These are phyloP conservation scores for Aspergillus quadricinctus DNA, from an alignment of 2,329 filamentous ascomycete species.

Conservation along the genomic window DNA sequence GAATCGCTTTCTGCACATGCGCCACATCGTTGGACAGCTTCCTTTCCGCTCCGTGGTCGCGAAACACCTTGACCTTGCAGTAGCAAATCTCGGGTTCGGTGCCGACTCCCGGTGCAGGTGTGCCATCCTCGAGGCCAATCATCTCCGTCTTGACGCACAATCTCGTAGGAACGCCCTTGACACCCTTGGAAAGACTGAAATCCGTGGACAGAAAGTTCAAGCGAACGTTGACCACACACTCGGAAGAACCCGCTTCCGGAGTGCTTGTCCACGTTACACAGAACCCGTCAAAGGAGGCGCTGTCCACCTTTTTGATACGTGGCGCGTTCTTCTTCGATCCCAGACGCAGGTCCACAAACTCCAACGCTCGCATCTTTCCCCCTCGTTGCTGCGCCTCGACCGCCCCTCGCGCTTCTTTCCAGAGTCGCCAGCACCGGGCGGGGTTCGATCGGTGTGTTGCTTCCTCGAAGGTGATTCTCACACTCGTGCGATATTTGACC, in stretches of 20 bases:
- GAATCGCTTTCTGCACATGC: slow-evolving; percentile 89
- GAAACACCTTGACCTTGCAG: slow-evolving; percentile 91
- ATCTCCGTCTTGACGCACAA: slow-evolving; percentile 80
- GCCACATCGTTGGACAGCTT: slow-evolving; percentile 88
- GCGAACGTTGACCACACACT: slow-evolving; percentile 77
- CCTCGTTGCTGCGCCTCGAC: slow-evolving; percentile 83
- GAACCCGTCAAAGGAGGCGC: slow-evolving; percentile 8
- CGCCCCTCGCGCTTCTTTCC: slow-evolving; percentile 86
- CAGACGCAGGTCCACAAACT: not conserved
- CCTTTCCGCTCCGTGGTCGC: slow-evolving; percentile 84
- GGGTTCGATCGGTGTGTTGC: slow-evolving; percentile 80
- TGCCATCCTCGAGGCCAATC: slow-evolving; percentile 43
- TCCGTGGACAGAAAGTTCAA: slow-evolving; percentile 97
- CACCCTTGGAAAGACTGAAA: slow-evolving; percentile 92
- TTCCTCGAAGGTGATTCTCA: slow-evolving; percentile 88
- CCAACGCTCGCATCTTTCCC: slow-evolving; percentile 24
- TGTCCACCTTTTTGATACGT: not conserved
- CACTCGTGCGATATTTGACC: slow-evolving; percentile 74
- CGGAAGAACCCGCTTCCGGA: slow-evolving; percentile 47
- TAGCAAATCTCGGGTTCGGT: slow-evolving; percentile 59
- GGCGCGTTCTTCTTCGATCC: not conserved
- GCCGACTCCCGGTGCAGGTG: slow-evolving; percentile 10
- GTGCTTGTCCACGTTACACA: slow-evolving; percentile 7
- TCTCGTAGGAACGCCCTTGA: slow-evolving; percentile 87
- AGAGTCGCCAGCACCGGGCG: slow-evolving; percentile 73